These are phyloP conservation scores for Penicillium crystallinum DNA, from an alignment of 495 filamentous ascomycete genomes.

Conservation along the genomic window DNA sequence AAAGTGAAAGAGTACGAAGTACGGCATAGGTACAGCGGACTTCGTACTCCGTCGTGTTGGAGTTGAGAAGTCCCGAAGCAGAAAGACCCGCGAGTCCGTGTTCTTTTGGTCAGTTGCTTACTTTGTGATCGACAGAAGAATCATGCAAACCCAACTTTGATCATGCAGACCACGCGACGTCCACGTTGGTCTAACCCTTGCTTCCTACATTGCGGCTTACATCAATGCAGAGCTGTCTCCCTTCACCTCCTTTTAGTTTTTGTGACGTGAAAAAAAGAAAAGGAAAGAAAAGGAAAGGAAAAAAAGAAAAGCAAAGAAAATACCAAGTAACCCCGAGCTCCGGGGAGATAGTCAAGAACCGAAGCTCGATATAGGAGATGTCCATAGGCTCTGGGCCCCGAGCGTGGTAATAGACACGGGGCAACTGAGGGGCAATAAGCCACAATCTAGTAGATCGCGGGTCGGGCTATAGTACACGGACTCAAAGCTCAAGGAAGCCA, in stretches of 20 bases:
- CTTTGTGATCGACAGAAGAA: constrained; percentile 2
- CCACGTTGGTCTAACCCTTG: constrained; percentile 8
- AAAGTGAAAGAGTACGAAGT: neutral
- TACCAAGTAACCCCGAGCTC: neutral
- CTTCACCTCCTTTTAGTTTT: neutral
- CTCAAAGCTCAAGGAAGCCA: neutral
- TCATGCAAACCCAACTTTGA: constrained; percentile 2
- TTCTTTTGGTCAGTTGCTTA: neutral
- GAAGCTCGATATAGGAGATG: neutral
- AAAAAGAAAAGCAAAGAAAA: no score
- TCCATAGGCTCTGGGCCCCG: constrained; percentile 9
- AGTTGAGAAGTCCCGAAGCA: neutral
- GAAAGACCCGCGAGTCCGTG: neutral
- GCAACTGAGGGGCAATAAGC: constrained; percentile 1
- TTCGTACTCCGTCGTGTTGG: no score
- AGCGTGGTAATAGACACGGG: neutral
- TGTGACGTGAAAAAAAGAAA: no score
- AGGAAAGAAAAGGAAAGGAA: no score
- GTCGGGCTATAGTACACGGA: constrained; percentile 1
- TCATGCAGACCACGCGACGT: neutral
- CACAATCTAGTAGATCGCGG: constrained; percentile 9
- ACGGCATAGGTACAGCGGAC: no score
- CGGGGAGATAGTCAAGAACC: neutral
- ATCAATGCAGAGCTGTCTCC: neutral
- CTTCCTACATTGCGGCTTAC: neutral